Evolutionary conservation across 2,329 filamentous ascomycete genomes (phyloP), one percentile per base, ranked within the genome.

Genomic region (Sclerotinia subarctica): DNA sequence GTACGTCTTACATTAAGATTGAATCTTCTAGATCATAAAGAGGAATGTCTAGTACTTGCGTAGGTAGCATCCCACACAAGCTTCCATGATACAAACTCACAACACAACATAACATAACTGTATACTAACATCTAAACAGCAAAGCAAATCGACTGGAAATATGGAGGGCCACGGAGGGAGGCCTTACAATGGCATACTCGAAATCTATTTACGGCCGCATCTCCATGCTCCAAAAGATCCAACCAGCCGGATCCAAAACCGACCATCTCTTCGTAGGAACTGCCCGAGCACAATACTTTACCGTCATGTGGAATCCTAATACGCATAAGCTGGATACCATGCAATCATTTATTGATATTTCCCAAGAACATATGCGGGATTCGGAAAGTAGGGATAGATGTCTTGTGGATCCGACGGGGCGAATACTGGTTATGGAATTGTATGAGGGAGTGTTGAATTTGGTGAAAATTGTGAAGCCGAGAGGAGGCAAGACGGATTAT

Each of bases 231-330:
- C 87, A 95, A 75, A 90, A 88, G 75, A 83, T 99, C 59, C 88
- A 88, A 35, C 93, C 94, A 7, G 87, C 88, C 60, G 87, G 92
- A 73, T 88, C 89, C 38, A 80, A 84, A 6, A 92, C 89, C 59
- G 93, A 98, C 73, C 87, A 97, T 70, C 86, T 99, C 70, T 97
- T 99, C 77, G 86, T 99, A 68, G 94, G 93, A 62, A 99, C 95
- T 58, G 91, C 97, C 77, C 88, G 91, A 67, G 91, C 92, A 73
- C 89, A 93, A 75, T 98, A 97, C 80, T 97, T 98, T 78, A 96
- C 93, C 1, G 79, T 97, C 26, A 88, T 85, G 21, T 99, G 95
- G 94, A 88, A 97, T 74, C 75, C 84, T 0, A 79, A 85, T 77
- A 81, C 76, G 5, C 79, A 79, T 26, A 78, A 81, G 68, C 78